Evolutionary conservation across 192 early-diverging fungal genomes (phyloP), one percentile per base, ranked within the genome.

Genomic region (Lobosporangium transversale): DNA sequence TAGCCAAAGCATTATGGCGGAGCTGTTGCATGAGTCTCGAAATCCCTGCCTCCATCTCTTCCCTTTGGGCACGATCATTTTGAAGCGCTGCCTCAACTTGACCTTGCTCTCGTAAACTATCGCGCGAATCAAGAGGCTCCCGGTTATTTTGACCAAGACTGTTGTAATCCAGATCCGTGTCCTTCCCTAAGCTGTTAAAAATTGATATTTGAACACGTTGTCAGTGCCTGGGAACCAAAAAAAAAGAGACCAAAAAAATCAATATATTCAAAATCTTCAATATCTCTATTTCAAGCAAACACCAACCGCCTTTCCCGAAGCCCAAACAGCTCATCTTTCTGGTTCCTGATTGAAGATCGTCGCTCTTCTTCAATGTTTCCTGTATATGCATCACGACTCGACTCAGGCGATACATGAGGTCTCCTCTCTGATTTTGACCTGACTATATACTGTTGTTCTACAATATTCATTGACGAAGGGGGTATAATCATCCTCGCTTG

Each of bases 21-120:
- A 76, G 64, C 8, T 76, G 73, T 24, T 76, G 57, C 31, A 76
- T 60, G 10, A 76, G 31, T 42, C 21, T 48, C 5, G 73, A 67
- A 9, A 76, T 31, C 26, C 73, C 65, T 6, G 40, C 63, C 23
- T 76, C 73, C 73, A 76, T 76, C 26, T 62, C 53, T 26, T 76
- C 64, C 23, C 64, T 58, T 6, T 62, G 64, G 8, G 73, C 53
- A 23, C 73, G 73, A 20, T 76, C 73, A 26, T 76, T 76, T 36
- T 76, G 73, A 11, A 76, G 53, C 0, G 73, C 73, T 2, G 58
- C 58, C 11, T 76, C 73, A 29, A 76, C 48, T 9, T 67, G 64
- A 10, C 58, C 32, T n/a, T 67, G 73, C 35, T 76, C 65, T 8
- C 24, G 60, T 1, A 1, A 10, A 24, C 40, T 20, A 23, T 56